Conservation (phyloP, 176 grass and related monocot species). For the Hsuehochloa calcarea region DNA sequence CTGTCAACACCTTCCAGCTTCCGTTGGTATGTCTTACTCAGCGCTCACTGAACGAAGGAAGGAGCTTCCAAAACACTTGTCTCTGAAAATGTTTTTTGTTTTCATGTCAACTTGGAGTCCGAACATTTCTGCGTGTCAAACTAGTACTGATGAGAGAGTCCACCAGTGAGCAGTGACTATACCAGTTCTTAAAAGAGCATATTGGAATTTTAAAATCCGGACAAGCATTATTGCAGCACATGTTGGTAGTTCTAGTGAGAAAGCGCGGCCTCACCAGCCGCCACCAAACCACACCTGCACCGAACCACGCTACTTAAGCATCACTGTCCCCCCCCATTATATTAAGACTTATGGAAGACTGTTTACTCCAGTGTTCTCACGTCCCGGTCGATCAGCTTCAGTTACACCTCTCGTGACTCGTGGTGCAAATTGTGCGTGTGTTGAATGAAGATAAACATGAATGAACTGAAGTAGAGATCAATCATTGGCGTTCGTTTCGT, state of each 20-base stretch:
- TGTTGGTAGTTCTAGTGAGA: not conserved
- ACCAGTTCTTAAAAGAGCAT: not conserved
- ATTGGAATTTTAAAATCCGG: not conserved
- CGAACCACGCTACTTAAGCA: not conserved
- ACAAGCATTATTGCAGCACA: not conserved
- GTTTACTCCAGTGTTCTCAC: slow-evolving; percentile 1
- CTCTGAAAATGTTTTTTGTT: not conserved
- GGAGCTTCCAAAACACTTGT: not conserved
- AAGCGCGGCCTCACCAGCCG: not conserved
- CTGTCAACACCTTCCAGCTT: too few species aligned
- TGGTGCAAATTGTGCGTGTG: not conserved
- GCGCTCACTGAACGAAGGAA: not conserved
- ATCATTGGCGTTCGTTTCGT: not conserved
- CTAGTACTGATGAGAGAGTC: not conserved
- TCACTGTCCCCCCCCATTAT: not conserved
- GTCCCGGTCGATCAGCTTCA: not conserved
- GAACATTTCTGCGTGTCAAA: not conserved
- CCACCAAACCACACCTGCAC: not conserved
- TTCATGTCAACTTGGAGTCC: not conserved
- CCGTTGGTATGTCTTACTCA: too few species aligned
- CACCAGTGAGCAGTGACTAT: not conserved
- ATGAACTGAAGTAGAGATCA: not conserved
- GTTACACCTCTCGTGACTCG: too few species aligned
- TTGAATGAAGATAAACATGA: not conserved
- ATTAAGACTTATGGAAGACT: not conserved